Conservation (phyloP, 352 stramenopile genomes). For the Pythium biforme region DNA sequence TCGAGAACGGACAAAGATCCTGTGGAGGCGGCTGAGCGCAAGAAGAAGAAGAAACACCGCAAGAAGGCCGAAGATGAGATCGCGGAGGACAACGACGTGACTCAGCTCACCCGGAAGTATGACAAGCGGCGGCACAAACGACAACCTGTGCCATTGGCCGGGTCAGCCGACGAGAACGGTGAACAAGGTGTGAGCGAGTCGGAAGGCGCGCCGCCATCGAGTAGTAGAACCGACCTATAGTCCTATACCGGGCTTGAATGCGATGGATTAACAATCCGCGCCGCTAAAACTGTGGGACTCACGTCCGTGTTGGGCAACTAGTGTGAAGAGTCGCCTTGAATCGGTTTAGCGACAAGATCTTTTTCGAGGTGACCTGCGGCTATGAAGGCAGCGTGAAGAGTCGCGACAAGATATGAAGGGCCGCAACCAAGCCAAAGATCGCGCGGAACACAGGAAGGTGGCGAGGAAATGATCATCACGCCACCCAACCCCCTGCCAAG, state of each 20-base stretch:
- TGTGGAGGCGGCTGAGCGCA: background rate
- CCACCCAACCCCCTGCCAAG: background rate
- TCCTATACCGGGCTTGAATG: background rate
- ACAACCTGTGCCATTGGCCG: background rate
- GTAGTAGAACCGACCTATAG: background rate
- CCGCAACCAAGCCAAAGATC: slow-evolving; percentile 4
- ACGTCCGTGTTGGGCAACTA: background rate
- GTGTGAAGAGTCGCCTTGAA: background rate
- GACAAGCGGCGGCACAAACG: slow-evolving; percentile 14
- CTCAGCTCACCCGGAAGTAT: background rate
- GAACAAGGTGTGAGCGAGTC: background rate
- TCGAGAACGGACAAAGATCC: background rate
- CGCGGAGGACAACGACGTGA: background rate
- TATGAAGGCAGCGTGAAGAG: slow-evolving; percentile 3
- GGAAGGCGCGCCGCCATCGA: background rate
- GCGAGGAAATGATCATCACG: background rate
- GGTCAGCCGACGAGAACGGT: background rate
- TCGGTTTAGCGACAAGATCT: background rate
- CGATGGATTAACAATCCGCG: background rate
- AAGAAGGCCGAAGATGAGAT: slow-evolving; percentile 16
- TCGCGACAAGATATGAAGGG: background rate
- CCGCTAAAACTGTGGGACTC: background rate
- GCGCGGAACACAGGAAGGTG: background rate
- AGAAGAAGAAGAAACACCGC: slow-evolving; percentile 26
- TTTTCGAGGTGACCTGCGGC: slow-evolving; percentile 1